Evolutionary conservation across 257 asterid species (phyloP).

Genomic region (Handroanthus guayacan): DNA sequence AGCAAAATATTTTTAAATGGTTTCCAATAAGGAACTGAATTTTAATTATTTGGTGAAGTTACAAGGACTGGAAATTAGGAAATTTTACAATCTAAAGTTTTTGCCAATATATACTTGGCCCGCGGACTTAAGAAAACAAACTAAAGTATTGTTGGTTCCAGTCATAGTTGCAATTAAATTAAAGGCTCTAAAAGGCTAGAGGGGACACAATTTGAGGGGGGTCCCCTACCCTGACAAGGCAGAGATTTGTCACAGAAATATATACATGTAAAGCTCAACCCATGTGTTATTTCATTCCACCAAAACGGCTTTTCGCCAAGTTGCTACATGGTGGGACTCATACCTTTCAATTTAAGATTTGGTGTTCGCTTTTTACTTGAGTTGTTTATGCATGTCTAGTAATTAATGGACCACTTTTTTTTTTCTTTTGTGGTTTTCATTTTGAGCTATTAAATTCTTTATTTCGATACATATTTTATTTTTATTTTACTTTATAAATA

Average conservation of each 20-base stretch:
- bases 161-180: neutral
- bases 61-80: too few relatives aligned
- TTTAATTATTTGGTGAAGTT: neutral
- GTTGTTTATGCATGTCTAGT: neutral
- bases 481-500: too few relatives aligned
- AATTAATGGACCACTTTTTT: slow-evolving; percentile 32
- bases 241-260: slow-evolving; percentile 32
- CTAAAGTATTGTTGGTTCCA: too few relatives aligned
- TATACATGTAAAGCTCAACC: slow-evolving; percentile 31
- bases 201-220: slow-evolving; percentile 28
- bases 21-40: too few relatives aligned
- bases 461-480: too few relatives aligned
- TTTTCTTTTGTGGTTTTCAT: too few relatives aligned
- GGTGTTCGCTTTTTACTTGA: slow-evolving; percentile 1
- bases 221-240: slow-evolving; percentile 30
- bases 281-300: slow-evolving; percentile 1
- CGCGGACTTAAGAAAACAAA: too few relatives aligned
- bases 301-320: slow-evolving; percentile 40
- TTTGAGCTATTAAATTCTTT: too few relatives aligned
- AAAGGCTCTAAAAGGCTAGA: slow-evolving; percentile 16
- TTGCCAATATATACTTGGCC: too few relatives aligned
- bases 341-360: slow-evolving; percentile 32
- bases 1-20: too few relatives aligned
- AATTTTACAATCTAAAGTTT: neutral
- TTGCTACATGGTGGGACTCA: slow-evolving; percentile 42